phyloP scores from a whole-genome alignment of 371 early-diverging fungal genomes.

The Lichtheimia corymbifera region DNA sequence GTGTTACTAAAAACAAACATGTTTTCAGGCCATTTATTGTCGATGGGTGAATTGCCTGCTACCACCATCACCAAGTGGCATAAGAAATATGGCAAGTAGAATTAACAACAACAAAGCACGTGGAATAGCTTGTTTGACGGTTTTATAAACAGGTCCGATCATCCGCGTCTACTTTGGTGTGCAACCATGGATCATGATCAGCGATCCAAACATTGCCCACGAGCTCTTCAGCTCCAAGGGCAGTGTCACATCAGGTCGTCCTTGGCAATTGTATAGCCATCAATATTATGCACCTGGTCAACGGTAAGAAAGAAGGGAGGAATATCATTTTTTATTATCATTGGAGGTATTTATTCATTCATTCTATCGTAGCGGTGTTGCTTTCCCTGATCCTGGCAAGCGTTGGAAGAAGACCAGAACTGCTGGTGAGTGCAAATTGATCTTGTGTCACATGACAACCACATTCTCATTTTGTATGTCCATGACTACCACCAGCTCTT shows the following conservation, averaged over 20 bases:
- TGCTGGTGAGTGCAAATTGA: constrained; percentile 10
- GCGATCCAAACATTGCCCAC: constrained; percentile 24
- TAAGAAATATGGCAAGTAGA: constrained; percentile 11
- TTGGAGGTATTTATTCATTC: background rate
- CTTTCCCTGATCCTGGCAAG: constrained; percentile 14
- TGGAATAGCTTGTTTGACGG: background rate
- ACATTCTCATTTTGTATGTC: background rate
- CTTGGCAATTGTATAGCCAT: constrained; percentile 16
- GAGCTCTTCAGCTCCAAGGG: constrained; percentile 24
- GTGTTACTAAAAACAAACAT: background rate
- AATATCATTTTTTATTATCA: background rate
- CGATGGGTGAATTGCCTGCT: constrained; percentile 16
- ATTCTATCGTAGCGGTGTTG: constrained; percentile 13
- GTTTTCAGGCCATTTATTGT: constrained; percentile 20
- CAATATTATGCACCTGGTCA: constrained; percentile 15
- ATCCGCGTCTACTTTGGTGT: constrained; percentile 22
- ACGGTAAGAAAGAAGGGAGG: constrained; percentile 9
- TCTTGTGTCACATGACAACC: background rate
- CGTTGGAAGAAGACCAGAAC: constrained; percentile 19
- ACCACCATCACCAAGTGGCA: constrained; percentile 18
- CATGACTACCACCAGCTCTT: constrained; percentile 3
- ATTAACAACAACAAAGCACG: background rate
- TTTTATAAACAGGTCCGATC: constrained; percentile 13
- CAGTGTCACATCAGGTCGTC: constrained; percentile 17
- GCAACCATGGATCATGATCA: constrained; percentile 19